A percentile compares a stretch with the other conserved stretches of the same genome.
Evolutionary conservation across 306 rosid genomes (phyloP).

Genomic region (Cucurbita moschata): DNA sequence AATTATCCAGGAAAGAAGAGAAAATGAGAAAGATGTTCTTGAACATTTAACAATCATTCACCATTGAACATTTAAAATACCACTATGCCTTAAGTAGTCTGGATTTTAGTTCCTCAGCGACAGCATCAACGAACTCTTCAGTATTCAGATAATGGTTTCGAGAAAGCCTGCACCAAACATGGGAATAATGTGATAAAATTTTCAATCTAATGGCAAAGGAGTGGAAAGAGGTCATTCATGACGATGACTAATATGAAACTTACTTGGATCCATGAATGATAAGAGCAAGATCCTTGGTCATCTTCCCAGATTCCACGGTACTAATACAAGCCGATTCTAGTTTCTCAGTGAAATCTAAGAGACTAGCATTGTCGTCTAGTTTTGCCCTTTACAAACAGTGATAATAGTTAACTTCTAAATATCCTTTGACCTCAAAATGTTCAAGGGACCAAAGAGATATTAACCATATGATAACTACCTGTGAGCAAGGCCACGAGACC

Average conservation of each 20-base stretch:
- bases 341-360: constrained; percentile 57
- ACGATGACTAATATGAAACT: constrained; percentile 7
- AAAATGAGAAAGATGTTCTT: not conserved
- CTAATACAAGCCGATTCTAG: constrained; percentile 78
- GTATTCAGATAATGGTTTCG: constrained; percentile 73
- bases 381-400: constrained; percentile 51
- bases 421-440: not conserved
- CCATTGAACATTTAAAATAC: constrained; percentile 1
- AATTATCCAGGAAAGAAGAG: not conserved
- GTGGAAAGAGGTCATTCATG: not conserved
- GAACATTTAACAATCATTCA: not conserved
- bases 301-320: constrained; percentile 79
- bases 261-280: constrained; percentile 81
- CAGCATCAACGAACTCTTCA: constrained; percentile 86
- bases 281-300: constrained; percentile 98
- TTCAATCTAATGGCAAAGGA: not conserved
- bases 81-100: constrained; percentile 30
- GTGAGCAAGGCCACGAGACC: constrained; percentile 92
- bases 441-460: not conserved
- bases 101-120: constrained; percentile 46
- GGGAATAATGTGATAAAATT: not conserved
- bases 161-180: constrained; percentile 37
- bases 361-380: constrained; percentile 61
- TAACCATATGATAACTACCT: constrained; percentile 28
- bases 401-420: not conserved